These are phyloP conservation scores for Huntiella decipiens DNA, from an alignment of 2,329 filamentous ascomycete species.

Conservation along the genomic window DNA sequence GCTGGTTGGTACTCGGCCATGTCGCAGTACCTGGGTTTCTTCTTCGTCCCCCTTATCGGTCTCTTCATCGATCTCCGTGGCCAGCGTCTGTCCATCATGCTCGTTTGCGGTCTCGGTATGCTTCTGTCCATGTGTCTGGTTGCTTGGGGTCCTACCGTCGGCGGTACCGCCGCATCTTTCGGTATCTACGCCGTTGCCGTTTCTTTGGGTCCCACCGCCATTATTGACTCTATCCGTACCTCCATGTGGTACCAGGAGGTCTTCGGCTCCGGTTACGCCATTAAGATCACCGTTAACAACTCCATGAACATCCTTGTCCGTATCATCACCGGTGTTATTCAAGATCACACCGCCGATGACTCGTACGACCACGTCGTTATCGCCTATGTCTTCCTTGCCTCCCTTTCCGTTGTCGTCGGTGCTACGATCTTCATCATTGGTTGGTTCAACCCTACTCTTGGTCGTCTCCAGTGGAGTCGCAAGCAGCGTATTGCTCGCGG, in stretches of 20 bases:
- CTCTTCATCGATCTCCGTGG: slow-evolving; percentile 37
- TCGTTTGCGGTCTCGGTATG: slow-evolving; percentile 32
- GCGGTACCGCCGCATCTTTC: slow-evolving; percentile 38
- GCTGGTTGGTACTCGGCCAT: slow-evolving; percentile 43
- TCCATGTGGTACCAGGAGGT: slow-evolving; percentile 40
- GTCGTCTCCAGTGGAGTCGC: slow-evolving; percentile 37
- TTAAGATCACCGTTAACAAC: slow-evolving; percentile 45
- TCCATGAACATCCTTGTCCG: slow-evolving; percentile 42
- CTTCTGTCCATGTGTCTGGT: slow-evolving; percentile 33
- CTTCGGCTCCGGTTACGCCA: slow-evolving; percentile 39
- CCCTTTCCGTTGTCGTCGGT: slow-evolving; percentile 27
- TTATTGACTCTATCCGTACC: slow-evolving; percentile 42
- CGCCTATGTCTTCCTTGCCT: slow-evolving; percentile 35
- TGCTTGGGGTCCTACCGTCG: slow-evolving; percentile 27
- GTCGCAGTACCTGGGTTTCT: slow-evolving; percentile 36
- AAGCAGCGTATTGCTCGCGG: slow-evolving; percentile 30
- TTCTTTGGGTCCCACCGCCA: slow-evolving; percentile 35
- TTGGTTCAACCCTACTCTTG: slow-evolving; percentile 23
- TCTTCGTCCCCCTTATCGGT: slow-evolving; percentile 36
- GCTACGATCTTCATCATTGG: slow-evolving; percentile 21
- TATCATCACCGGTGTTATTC: slow-evolving; percentile 36
- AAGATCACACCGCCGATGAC: slow-evolving; percentile 33
- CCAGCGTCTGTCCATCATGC: slow-evolving; percentile 32
- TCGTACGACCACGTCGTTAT: slow-evolving; percentile 35
- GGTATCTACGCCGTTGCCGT: slow-evolving; percentile 38